Base-by-base conservation (phyloP, 371 early-diverging fungal genomes). In the Nematocida major region DNA sequence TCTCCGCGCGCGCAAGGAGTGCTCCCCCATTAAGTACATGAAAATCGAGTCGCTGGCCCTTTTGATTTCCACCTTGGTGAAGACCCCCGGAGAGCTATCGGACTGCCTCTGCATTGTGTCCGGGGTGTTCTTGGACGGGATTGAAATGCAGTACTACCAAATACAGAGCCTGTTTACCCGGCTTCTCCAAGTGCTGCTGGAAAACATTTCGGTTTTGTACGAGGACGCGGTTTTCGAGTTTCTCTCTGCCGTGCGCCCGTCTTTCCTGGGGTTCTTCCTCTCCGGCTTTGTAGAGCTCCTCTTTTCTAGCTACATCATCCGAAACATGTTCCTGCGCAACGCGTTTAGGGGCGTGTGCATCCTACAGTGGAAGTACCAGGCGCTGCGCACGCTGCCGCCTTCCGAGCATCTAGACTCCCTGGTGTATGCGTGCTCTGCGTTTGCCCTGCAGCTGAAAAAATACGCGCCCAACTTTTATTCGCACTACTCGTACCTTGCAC, bases 21-120 rank as follows among this genome's bases (percentile, higher is more conserved):
- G 65, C 61, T 73, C 76, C 20, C 47, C 61, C 24, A 73, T 73
- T 32, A 73, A 73, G 49, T 73, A 73, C 50, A 34, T 73, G 48
- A 73, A 63, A 42, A 50, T 63, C 5, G 76, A 73, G 54, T 78
- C 63, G 5, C 66, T 73, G 7, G 76, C 49, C 15, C 4, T 43
- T 3, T 54, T 73, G 3, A 24, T 73, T 9, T 9, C 39, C 36
- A 40, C 32, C 3, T 20, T 73, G 3, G 11, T 54, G 15, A 68
- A 13, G 3, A 50, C 39, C 2, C 43, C 18, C 0, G 22, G 22
- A 4, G 18, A 51, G 3, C 63, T 73, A 1, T 43, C 50, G 4
- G 61, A 63, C 38, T 59, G 47, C 34, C 66, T 73, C 1, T 78
- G 24, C 0, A 49, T 73, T 5, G 28, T 73, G 3, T 34, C 65